Base-by-base conservation (phyloP, 2,329 filamentous ascomycete genomes). In the Talaromyces sp. region DNA sequence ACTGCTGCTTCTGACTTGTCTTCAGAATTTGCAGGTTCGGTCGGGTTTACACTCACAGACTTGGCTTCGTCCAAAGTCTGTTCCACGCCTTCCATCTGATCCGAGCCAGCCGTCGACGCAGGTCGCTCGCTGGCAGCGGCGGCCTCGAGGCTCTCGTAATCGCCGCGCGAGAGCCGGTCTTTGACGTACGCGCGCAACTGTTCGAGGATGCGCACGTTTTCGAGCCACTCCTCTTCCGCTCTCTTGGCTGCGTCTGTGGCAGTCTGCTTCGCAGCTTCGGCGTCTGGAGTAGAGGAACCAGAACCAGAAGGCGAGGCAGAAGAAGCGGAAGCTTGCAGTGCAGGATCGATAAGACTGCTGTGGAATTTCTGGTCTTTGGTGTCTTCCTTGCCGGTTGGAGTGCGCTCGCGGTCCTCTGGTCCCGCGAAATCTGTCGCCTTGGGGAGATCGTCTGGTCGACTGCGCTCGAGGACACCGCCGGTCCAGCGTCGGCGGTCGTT, bases 171-270 rank as follows among this genome's bases (percentile, higher is more conserved):
- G 25, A 88, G 75, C 58, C 82, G 77, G 55, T 83, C 79, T 60
- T 82, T 80, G 66, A 88, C 80, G 71, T 83, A 84, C 22, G 80
- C 80, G 51, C 85, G 80, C 39, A 88, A 78, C 57, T 80, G 79
- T 73, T 88, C 85, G 32, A 88, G 83, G 10, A 85, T 79, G n/a
- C 85, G 83, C 59, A 86, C 84, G 72, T 87, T 86, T 70, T 86
- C 83, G 10, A 88, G 82, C 85, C 85, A 88, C 65, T 83, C 80
- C 64, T 84, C 82, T 44, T 81, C 79, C 49, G 71, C 71, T 2
- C 72, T 73, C 62, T 76, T 75, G 1, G 74, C 73, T 47, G 75
- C 73, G 55, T 78, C 75, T 1, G 75, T 75, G 30, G 75, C 74
- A 0, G 73, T 74, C 33, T 73, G 73, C 59, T 72, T 66, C 6